These are phyloP conservation scores for Kuraishia hungarica DNA, from an alignment of 805 yeast species.

Conservation along the genomic window DNA sequence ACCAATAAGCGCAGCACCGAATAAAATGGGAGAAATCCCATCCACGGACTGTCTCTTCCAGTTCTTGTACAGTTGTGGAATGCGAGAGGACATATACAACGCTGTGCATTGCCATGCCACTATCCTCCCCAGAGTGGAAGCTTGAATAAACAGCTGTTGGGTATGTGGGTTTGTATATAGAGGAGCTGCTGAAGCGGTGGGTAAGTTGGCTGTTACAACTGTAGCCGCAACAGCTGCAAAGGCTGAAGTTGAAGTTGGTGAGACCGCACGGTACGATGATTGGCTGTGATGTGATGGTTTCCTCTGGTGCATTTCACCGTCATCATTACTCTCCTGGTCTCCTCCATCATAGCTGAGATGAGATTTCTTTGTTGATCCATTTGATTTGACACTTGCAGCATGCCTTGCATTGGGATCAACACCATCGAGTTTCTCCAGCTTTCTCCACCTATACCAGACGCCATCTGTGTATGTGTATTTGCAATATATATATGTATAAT, in stretches of 20 bases:
- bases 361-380: neutral
- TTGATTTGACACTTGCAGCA: neutral
- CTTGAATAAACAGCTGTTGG: neutral
- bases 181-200: neutral
- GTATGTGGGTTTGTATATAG: neutral
- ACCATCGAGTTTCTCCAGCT: slow-evolving; percentile 18
- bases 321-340: neutral
- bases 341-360: too few species aligned
- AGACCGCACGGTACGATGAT: neutral
- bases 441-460: slow-evolving; percentile 21
- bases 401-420: neutral
- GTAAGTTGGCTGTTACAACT: neutral
- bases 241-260: neutral
- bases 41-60: slow-evolving; percentile 72
- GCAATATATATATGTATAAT: slow-evolving; percentile 39
- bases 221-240: slow-evolving; percentile 5
- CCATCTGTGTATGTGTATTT: slow-evolving; percentile 12
- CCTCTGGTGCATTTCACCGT: neutral
- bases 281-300: neutral
- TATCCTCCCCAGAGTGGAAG: slow-evolving; percentile 19
- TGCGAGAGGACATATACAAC: slow-evolving; percentile 67
- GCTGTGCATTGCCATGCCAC: slow-evolving; percentile 77
- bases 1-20: slow-evolving; percentile 71
- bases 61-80: slow-evolving; percentile 81
- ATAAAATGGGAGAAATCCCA: slow-evolving; percentile 76